Percentiles rank a stretch among this genome's conserved stretches.
Evolutionary conservation across 192 early-diverging fungal genomes (phyloP).

Genomic region (Backusella morwellensis): DNA sequence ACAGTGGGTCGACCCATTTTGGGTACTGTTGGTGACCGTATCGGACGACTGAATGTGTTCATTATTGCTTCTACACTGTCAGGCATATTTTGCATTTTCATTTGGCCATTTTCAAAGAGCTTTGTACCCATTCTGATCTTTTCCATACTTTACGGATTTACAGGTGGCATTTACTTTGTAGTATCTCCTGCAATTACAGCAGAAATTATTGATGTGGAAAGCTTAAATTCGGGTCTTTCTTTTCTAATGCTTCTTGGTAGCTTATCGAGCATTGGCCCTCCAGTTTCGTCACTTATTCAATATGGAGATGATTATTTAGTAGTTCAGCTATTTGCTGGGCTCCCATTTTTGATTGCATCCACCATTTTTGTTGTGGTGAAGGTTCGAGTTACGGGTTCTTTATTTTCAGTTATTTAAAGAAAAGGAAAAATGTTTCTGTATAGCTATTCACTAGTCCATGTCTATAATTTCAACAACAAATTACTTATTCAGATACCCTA

Average conservation of each 20-base stretch:
- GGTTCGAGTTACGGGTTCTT: conserved; percentile 1
- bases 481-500: too few species aligned
- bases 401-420: conserved; percentile 8
- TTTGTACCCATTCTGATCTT: conserved; percentile 23
- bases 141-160: conserved; percentile 19
- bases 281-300: conserved; percentile 19
- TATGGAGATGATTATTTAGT: background rate
- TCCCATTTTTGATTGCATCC: conserved; percentile 11
- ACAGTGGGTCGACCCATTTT: conserved; percentile 12
- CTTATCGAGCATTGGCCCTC: conserved; percentile 7
- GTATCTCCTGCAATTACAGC: conserved; percentile 29
- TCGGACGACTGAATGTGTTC: conserved; percentile 29
- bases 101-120: conserved; percentile 25
- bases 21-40: conserved; percentile 17
- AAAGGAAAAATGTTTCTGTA: too few species aligned
- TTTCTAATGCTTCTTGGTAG: conserved; percentile 12
- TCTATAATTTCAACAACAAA: too few species aligned
- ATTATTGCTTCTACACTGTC: conserved; percentile 9
- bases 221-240: conserved; percentile 11
- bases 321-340: conserved; percentile 23
- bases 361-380: conserved; percentile 12
- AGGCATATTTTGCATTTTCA: conserved; percentile 13
- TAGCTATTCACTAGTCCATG: too few species aligned
- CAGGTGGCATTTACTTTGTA: conserved; percentile 24
- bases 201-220: conserved; percentile 16